Evolutionary conservation across 768 basidiomycete species (phyloP), one percentile per base, ranked within the genome.

Genomic region (Rhizopogon roseolus): DNA sequence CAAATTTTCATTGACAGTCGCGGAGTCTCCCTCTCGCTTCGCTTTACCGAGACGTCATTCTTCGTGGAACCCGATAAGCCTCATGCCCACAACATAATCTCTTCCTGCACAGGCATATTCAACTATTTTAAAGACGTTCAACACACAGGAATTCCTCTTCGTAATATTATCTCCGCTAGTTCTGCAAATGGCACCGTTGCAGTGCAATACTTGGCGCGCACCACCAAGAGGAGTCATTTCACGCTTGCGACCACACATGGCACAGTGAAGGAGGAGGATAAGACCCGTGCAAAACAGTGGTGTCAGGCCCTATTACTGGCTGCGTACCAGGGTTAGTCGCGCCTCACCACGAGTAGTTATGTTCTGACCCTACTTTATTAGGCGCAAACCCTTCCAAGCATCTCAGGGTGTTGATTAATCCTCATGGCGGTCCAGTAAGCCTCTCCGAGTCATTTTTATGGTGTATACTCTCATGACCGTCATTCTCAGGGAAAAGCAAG

Each of bases 341-440:
- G 14, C 9, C 17, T 7, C 8, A 25, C 6, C 41, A n/a, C 42
- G 27, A 50, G 22, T 22, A 22, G 2, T 22, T 34, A 9, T 45
- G 17, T 55, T 50, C 16, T 48, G 34, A 48, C 44, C 50, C 46
- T 49, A 9, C 37, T 56, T 42, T 32, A 34, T 34, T 52, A 76
- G 88, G 80, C 40, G 66, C 80, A n/a, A 78, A 78, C 59, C 81
- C 76, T 19, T 66, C 73, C 48, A 76, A 85, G 43, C 71, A 73
- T 17, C 63, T 95, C 29, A 81, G 83, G 57, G 77, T 93, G 7
- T 64, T 95, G 41, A 76, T 95, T 38, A 95, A 94, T 66, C 93
- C 93, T 8, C 70, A 77, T 52, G 84, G 92, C 49, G 93, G 93
- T n/a, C 77, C 75, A 19, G 91, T 90, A 64, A 29, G 85, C 73